Evolutionary conservation across 768 basidiomycete genomes (phyloP), one percentile per base, ranked within the genome.

Genomic region (Mycena maculata): DNA sequence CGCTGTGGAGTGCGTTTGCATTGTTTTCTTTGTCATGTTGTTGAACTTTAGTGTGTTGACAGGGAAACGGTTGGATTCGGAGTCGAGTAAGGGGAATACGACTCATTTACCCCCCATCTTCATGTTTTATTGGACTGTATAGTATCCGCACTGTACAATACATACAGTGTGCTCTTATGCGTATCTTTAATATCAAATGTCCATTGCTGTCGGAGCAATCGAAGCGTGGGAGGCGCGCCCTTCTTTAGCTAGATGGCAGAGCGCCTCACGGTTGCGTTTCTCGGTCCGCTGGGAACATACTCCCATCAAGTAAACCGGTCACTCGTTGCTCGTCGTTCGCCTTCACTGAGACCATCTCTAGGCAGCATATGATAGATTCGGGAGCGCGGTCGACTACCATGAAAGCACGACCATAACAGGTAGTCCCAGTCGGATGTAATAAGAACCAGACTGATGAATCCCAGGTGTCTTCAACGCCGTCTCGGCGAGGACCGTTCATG

Each of bases 1-100:
- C 68, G 95, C 95, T 60, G 93, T 96, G 63, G 95, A 97, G 93
- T 94, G 79, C 79, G 94, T 90, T 54, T 33, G 60, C 62, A 31
- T 60, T 60, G 4, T 4, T 45, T 1, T 7, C 28, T 30, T 15
- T 61, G 9, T 18, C 67, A 27, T 60, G 54, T 25, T 38, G 50
- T 65, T 18, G 45, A 27, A 48, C 42, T 58, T 53, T 72, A 16
- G 15, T 20, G 61, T 63, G 6, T 67, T 67, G 16, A n/a, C 73
- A 92, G 93, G 83, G 95, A 96, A 84, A 96, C 94, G 12, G 92
- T 96, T 72, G 95, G 94, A 70, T 97, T 97, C 79, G 95, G 95
- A 68, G 94, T 96, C 75, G 95, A 96, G 80, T 96, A 87, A 84
- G 41, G 15, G 47, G 41, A 52, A 54, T 13, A 77, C 39, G 56